Base-by-base conservation (phyloP, 1,284 basidiomycete genomes). In the Pseudozyma tsukubaensis region DNA sequence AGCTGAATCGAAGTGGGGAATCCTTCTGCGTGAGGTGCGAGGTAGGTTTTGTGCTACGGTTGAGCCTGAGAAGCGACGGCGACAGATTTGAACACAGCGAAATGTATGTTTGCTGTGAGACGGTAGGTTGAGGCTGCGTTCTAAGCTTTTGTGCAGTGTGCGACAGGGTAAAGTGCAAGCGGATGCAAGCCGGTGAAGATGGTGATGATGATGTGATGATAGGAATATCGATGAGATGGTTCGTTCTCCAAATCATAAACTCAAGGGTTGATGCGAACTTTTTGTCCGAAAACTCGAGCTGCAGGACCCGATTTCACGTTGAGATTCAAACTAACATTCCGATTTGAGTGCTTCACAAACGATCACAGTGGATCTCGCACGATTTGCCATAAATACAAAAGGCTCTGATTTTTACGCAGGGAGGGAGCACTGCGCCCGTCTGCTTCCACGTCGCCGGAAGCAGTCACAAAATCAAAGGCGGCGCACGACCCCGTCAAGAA, bases 401-500 rank as follows among this genome's bases (percentile, higher is more conserved):
- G 11, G 10, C 14, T 29, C 24, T 21, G 40, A 34, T 18, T 21
- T 34, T 34, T 50, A 19, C 19, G 24, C 24, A 29, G 24, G 24
- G 24, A 3, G 24, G 24, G 24, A 58, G 29, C 36, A 50, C 24
- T 21, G 40, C 18, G 29, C 24, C 16, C 14, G 10, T 54, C 52
- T 42, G 47, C 43, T 70, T 70, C 67, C 67, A 70, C 67, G 67
- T 70, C 67, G 67, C 67, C 61, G 61, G 50, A 70, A 70, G 67
- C 44, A 59, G 65, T 47, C 51, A 16, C 3, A 8, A 36, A 11
- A 12, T 42, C 21, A 12, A 40, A 52, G 32, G 49, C 35, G 42
- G 51, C 64, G 64, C 58, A 67, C 64, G 64, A 67, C 50, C 64
- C 57, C 44, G 29, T 43, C 40, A 18, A 45, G 44, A 45, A 54